Conservation (phyloP, 306 rosid species). For the Rubus parviflorus region DNA sequence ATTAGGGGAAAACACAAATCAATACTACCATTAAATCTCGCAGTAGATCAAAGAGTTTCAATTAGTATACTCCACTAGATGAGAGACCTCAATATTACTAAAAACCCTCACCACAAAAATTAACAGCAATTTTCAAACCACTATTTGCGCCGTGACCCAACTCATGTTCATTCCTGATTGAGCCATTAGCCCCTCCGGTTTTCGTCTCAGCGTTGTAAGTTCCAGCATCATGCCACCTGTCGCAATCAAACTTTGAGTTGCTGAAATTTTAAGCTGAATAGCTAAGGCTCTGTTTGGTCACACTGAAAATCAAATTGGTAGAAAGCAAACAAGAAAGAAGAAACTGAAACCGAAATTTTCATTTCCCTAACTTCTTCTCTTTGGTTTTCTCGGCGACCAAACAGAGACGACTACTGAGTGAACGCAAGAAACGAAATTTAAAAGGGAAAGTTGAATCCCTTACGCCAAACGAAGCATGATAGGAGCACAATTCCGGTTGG, state of each 20-base stretch:
- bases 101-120: conserved; percentile 56
- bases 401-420: too few relatives aligned
- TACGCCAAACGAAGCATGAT: conserved; percentile 83
- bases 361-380: too few relatives aligned
- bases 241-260: background rate
- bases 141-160: conserved; percentile 61
- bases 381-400: too few relatives aligned
- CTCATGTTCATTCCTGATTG: conserved; percentile 62
- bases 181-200: conserved; percentile 85
- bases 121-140: conserved; percentile 64
- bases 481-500: conserved; percentile 57
- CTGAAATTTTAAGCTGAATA: too few relatives aligned
- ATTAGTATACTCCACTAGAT: background rate
- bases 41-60: background rate
- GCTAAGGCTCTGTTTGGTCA: too few relatives aligned
- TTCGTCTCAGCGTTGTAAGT: conserved; percentile 60
- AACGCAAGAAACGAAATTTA: background rate
- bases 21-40: background rate
- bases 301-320: too few relatives aligned
- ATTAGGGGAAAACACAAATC: conserved; percentile 7
- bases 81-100: background rate
- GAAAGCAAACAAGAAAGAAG: background rate
- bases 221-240: conserved; percentile 92
- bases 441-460: background rate
- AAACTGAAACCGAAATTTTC: too few relatives aligned